Base-by-base conservation (phyloP, 2,329 filamentous ascomycete species). In the Pezizomycotina sp. region DNA sequence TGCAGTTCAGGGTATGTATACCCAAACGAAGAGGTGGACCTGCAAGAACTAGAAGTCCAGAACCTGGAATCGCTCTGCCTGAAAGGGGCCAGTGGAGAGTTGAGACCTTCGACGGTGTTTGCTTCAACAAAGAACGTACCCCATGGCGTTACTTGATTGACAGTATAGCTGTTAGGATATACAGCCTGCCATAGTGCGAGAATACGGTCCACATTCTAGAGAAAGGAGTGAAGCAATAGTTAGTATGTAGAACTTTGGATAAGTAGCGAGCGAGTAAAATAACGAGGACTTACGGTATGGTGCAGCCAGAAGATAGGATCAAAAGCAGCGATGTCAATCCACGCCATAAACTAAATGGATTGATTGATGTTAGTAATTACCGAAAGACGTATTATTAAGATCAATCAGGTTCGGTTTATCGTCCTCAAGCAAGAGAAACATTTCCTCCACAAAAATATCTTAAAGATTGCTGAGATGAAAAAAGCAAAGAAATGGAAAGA, bases 1-100 rank as follows among this genome's bases (percentile, higher is more conserved):
- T n/a, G n/a, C n/a, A n/a, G n/a, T 47, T 86, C 80, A 0, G 71
- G 63, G 52, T 91, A 91, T 0, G 71, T 73, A 53, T 89, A 89
- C 9, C 74, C 74, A 55, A 89, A 77, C 2, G 59, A 60, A 16
- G 63, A 61, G 5, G 68, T 69, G 13, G 19, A 15, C 6, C 29
- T 31, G n/a, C 27, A 31, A 9, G 31, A 29, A n/a, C 29, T 30
- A 12, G 29, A 32, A 14, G 49, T 51, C 31, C 44, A 49, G 19
- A 43, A 48, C 1, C 5, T 15, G 12, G 41, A 42, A 9, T 26
- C 21, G 5, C 29, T 10, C 14, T 47, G 36, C 14, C 48, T 38
- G 49, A 51, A 51, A 6, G 49, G 49, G 10, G 45, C 42, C 9
- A 51, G 44, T 1, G 43, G 37, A 8, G 48, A 47, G 27, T 51